Base-by-base conservation (phyloP, 1,284 basidiomycete species). In the Sporisorium sorghi region DNA sequence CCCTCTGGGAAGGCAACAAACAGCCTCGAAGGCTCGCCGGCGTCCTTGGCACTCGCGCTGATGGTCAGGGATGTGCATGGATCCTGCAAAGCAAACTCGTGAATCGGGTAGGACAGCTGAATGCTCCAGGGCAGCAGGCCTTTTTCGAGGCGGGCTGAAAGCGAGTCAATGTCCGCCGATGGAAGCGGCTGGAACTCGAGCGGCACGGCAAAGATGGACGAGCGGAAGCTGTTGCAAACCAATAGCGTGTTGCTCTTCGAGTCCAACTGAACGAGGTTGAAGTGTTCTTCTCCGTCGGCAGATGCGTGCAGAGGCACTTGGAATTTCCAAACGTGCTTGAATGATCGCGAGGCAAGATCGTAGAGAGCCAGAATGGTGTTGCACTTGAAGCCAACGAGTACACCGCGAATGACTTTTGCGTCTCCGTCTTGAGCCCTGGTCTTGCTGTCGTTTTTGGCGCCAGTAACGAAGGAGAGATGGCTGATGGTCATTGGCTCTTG, bases 191-290 rank as follows among this genome's bases (percentile, higher is more conserved):
- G 52, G 10, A 66, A 37, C 15, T 61, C 63, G 30, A 73, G 54
- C 14, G 54, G 57, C 15, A 69, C 17, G 11, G 61, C 58, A 46
- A 69, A 69, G 49, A 73, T 50, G n/a, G 71, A 73, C 4, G 65
- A 63, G 28, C 71, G 64, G 49, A 59, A 56, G 42, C 65, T 69
- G 60, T 69, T 73, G 58, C 53, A 63, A 4, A 73, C 54, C 52
- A 73, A 40, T 11, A 73, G 55, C 21, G 49, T 50, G 48, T 42
- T 51, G 39, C 21, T 58, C 7, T 26, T 21, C n/a, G 15, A 23
- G 28, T 73, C 55, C 43, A 48, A 44, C 11, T 43, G 47, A 33
- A 64, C 49, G 11, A 73, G 59, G 35, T 73, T 73, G 57, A 63
- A 73, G 28, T 73, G 70, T 35, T 56, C 57, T 42, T 59, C 15